These are phyloP conservation scores for Tagetes patula DNA, from an alignment of 129 eudicot species.

Conservation along the genomic window DNA sequence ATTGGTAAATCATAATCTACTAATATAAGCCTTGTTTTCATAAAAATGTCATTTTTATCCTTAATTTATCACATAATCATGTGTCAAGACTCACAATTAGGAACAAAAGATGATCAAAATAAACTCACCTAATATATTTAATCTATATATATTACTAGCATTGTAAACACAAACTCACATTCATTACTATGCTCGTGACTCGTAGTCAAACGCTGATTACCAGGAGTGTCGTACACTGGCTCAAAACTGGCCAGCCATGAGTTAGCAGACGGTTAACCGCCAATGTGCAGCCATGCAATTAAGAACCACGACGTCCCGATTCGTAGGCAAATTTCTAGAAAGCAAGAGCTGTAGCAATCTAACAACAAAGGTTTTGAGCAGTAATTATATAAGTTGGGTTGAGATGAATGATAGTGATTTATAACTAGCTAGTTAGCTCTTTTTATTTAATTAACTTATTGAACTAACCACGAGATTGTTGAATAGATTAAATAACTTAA, in stretches of 20 bases:
- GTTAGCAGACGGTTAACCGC: slow-evolving; percentile 1
- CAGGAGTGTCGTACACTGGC: background rate
- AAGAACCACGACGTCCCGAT: background rate
- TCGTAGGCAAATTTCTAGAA: background rate
- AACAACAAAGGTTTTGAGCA: background rate
- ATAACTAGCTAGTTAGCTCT: background rate
- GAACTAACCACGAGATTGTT: slow-evolving; percentile 2
- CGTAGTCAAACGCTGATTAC: background rate
- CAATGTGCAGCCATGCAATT: background rate
- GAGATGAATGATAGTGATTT: background rate
- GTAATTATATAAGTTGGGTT: background rate
- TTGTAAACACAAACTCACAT: background rate
- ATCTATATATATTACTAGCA: background rate
- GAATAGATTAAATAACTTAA: background rate
- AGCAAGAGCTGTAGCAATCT: background rate
- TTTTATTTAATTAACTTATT: background rate
- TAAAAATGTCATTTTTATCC: background rate
- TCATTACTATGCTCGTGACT: background rate
- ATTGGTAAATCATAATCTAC: too few relatives aligned
- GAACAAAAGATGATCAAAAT: background rate
- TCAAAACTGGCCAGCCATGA: background rate
- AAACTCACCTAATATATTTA: too few relatives aligned
- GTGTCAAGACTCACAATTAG: background rate
- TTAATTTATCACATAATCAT: too few relatives aligned
- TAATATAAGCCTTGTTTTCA: background rate